Conservation (phyloP, 768 basidiomycete species). For the Phaeolepiota aurea region DNA sequence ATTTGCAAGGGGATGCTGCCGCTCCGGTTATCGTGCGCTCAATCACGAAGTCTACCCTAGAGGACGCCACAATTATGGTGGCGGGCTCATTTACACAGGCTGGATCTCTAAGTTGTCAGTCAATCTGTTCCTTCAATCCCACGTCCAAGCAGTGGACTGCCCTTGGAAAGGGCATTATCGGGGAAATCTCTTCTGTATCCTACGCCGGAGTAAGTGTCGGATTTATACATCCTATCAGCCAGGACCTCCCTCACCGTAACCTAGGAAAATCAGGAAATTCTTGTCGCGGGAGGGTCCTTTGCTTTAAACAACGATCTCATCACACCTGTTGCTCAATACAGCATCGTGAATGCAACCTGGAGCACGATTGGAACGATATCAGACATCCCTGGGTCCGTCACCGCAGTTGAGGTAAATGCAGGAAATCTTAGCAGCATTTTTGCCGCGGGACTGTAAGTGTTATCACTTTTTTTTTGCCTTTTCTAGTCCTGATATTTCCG, state of each 20-base stretch:
- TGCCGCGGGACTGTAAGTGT: slow-evolving; percentile 76
- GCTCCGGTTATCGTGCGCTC: slow-evolving; percentile 60
- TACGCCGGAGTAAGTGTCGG: slow-evolving; percentile 73
- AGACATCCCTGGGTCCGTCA: slow-evolving; percentile 81
- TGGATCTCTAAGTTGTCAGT: slow-evolving; percentile 65
- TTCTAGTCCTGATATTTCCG: slow-evolving; percentile 3
- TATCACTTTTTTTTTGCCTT: not conserved
- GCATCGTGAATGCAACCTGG: slow-evolving; percentile 73
- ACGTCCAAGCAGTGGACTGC: slow-evolving; percentile 66
- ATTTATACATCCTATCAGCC: too few species aligned
- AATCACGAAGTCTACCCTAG: slow-evolving; percentile 53
- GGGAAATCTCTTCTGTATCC: slow-evolving; percentile 69
- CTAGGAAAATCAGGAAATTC: slow-evolving; percentile 55
- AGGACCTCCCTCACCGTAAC: too few species aligned
- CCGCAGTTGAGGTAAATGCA: slow-evolving; percentile 80
- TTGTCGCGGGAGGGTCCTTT: slow-evolving; percentile 80
- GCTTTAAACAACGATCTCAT: slow-evolving; percentile 51
- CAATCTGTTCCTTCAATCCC: slow-evolving; percentile 72
- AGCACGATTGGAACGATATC: slow-evolving; percentile 46
- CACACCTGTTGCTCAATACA: slow-evolving; percentile 69
- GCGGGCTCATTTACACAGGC: slow-evolving; percentile 84
- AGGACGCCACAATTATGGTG: slow-evolving; percentile 60
- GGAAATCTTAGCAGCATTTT: slow-evolving; percentile 80
- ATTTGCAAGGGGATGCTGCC: slow-evolving; percentile 49
- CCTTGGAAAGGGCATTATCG: slow-evolving; percentile 74